Evolutionary conservation across 129 eudicot species (phyloP).

Genomic region (Escallonia herrerae): DNA sequence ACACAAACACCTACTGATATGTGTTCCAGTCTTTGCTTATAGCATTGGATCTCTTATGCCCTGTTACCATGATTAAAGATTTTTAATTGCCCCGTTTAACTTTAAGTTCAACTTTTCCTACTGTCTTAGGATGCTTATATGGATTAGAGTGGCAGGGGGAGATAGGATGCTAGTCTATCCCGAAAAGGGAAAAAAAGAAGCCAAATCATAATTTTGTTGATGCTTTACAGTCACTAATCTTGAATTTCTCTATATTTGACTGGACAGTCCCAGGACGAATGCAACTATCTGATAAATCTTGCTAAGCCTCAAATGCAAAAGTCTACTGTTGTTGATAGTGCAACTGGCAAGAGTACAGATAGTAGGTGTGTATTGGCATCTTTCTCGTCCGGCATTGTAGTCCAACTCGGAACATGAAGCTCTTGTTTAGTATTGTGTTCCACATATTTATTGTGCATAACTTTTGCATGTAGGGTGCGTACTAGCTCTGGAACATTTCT

Average conservation of each 20-base stretch:
- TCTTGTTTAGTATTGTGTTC: neutral
- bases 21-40: too few relatives aligned
- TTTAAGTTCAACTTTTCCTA: too few relatives aligned
- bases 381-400: slow-evolving; percentile 5
- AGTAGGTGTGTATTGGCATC: slow-evolving; percentile 53
- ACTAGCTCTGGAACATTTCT: slow-evolving; percentile 97
- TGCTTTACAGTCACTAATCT: neutral
- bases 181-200: too few relatives aligned
- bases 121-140: too few relatives aligned
- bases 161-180: too few relatives aligned
- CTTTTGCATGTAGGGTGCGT: slow-evolving; percentile 62
- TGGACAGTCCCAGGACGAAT: slow-evolving; percentile 79
- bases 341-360: slow-evolving; percentile 85
- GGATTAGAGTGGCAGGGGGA: too few relatives aligned
- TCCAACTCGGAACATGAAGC: neutral
- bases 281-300: slow-evolving; percentile 72
- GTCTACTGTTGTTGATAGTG: slow-evolving; percentile 90
- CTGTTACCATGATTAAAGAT: too few relatives aligned
- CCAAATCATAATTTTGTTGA: neutral
- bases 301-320: slow-evolving; percentile 96
- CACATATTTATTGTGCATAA: neutral
- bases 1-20: too few relatives aligned
- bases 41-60: too few relatives aligned
- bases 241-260: neutral
- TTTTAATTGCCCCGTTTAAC: too few relatives aligned